Conservation (phyloP, 129 eudicot genomes). For the Lactuca sativa region DNA sequence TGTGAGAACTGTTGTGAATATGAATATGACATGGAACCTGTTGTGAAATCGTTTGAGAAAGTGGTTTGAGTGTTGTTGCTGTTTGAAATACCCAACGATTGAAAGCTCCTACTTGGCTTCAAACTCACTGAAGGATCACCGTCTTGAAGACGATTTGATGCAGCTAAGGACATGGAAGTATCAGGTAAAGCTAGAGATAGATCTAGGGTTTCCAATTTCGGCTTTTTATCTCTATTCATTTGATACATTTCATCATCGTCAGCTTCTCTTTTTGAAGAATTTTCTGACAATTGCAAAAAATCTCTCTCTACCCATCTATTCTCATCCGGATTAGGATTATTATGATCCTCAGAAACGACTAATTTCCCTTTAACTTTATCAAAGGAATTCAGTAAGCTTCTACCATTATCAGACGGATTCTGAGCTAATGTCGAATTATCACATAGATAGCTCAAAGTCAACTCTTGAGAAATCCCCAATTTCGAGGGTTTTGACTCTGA, state of each 20-base stretch:
- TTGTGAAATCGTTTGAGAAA: slow-evolving; percentile 71
- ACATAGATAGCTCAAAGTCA: slow-evolving; percentile 86
- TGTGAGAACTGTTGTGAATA: slow-evolving; percentile 79
- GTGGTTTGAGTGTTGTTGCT: slow-evolving; percentile 53
- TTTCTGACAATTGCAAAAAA: slow-evolving; percentile 59
- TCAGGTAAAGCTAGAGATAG: slow-evolving; percentile 79
- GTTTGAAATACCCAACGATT: slow-evolving; percentile 37
- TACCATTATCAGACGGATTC: slow-evolving; percentile 40
- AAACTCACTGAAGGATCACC: slow-evolving; percentile 51
- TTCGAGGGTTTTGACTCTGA: slow-evolving; percentile 40
- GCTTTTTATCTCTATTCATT: slow-evolving; percentile 65
- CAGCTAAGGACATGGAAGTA: slow-evolving; percentile 68
- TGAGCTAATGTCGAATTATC: slow-evolving; percentile 61
- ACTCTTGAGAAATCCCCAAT: slow-evolving; percentile 69
- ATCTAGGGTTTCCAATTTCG: slow-evolving; percentile 74
- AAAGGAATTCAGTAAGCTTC: slow-evolving; percentile 23
- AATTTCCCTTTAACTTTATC: slow-evolving; percentile 63
- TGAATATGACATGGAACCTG: slow-evolving; percentile 65
- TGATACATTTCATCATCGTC: slow-evolving; percentile 45
- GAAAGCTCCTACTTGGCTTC: slow-evolving; percentile 63
- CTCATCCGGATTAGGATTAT: slow-evolving; percentile 35
- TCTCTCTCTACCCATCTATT: slow-evolving; percentile 73
- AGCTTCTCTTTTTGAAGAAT: slow-evolving; percentile 57
- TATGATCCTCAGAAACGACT: slow-evolving; percentile 53
- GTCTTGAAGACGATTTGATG: slow-evolving; percentile 52